Evolutionary conservation across 306 rosid species (phyloP).

Genomic region (Vigna mungo): DNA sequence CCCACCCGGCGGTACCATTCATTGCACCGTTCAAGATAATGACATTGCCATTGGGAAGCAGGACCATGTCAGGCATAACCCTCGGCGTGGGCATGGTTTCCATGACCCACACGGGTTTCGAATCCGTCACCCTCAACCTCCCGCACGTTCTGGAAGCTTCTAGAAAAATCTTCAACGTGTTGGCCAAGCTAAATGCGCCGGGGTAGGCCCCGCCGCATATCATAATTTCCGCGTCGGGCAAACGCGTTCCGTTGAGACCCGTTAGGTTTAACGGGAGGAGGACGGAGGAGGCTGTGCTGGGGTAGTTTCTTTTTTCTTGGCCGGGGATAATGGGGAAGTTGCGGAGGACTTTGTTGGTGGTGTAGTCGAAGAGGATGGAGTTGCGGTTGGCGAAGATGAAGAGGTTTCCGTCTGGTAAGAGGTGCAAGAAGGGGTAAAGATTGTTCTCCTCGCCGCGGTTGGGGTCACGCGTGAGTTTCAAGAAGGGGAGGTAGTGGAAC

Average conservation of each 20-base stretch:
- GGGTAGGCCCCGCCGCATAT: slow-evolving; percentile 78
- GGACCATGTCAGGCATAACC: slow-evolving; percentile 75
- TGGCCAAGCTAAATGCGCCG: slow-evolving; percentile 54
- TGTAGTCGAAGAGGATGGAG: slow-evolving; percentile 61
- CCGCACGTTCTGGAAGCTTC: slow-evolving; percentile 69
- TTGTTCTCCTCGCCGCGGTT: slow-evolving; percentile 67
- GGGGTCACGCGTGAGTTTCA: slow-evolving; percentile 59
- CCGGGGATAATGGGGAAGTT: slow-evolving; percentile 67
- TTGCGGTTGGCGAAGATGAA: slow-evolving; percentile 75
- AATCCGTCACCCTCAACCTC: slow-evolving; percentile 58
- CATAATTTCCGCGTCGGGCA: slow-evolving; percentile 64
- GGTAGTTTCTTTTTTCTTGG: slow-evolving; percentile 63
- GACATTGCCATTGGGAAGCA: slow-evolving; percentile 68
- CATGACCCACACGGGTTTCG: slow-evolving; percentile 65
- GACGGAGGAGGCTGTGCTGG: slow-evolving; percentile 84
- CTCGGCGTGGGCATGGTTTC: slow-evolving; percentile 74
- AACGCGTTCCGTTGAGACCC: slow-evolving; percentile 10
- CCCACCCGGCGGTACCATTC: slow-evolving; percentile 83
- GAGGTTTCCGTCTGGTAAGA: slow-evolving; percentile 73
- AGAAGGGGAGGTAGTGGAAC: slow-evolving; percentile 50
- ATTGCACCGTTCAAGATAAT: slow-evolving; percentile 72
- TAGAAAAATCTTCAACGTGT: slow-evolving; percentile 29
- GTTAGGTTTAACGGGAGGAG: slow-evolving; percentile 59
- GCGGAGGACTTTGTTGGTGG: slow-evolving; percentile 38
- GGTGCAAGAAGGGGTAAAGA: slow-evolving; percentile 88